Base-by-base conservation (phyloP, 148 eudicot species). In the Vaccinium darrowii region DNA sequence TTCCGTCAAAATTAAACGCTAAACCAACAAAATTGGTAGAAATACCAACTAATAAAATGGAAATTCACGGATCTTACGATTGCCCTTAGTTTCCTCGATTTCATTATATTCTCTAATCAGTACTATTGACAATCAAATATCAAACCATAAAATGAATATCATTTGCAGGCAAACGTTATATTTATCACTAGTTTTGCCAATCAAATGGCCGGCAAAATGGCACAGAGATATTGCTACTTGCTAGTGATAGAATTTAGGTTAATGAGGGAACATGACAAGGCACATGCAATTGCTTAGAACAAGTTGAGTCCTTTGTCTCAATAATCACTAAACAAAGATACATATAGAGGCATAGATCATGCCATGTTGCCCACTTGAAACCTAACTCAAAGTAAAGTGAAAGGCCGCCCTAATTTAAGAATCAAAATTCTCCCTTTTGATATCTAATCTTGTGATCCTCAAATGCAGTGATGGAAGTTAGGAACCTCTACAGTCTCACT, bases 291-390 rank as follows among this genome's bases (percentile, higher is more conserved):
- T 36, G 58, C 80, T 51, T 50, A 16, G 51, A 77, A 23, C 79
- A 76, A 76, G 54, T 47, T n/a, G 80, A 77, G 58, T 9, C 58
- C 58, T 51, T 51, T 73, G 39, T 77, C 58, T 77, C 80, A 58
- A 77, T 51, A 36, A 39, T 54, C 33, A 11, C 19, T 33, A 27
- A 30, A 72, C 19, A 72, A 33, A 67, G 12, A n/a, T 65, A 10
- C 39, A 16, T 60, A 60, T 14, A 19, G 21, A 16, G 14, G 30
- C 13, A 72, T 71, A 73, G 49, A 36, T 51, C 19, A 73, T 39
- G n/a, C n/a, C 77, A 36, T 39, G 0, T 67, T 33, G 51, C 77
- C 50, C 30, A 23, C 30, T 9, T 53, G 56, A 53, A 53, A 53
- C 56, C 56, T 53, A 2, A 53, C 56, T 43, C 39, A 36, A 36